Conservation (phyloP, 306 rosid genomes). For the Fragaria vesca region DNA sequence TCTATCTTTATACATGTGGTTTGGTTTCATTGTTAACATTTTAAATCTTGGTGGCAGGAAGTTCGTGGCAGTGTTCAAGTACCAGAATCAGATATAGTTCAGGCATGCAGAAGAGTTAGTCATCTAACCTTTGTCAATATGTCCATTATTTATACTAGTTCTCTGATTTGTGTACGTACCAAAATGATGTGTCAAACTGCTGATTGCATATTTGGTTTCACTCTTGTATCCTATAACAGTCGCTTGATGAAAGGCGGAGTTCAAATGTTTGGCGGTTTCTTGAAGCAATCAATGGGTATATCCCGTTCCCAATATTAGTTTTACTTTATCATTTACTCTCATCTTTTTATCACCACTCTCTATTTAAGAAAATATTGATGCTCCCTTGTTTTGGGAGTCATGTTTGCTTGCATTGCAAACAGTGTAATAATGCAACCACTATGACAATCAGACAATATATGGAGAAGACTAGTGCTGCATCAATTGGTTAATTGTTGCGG, state of each 20-base stretch:
- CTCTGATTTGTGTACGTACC: not conserved
- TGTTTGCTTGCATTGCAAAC: not conserved
- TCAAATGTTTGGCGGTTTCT: conserved; percentile 87
- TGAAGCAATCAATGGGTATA: conserved; percentile 87
- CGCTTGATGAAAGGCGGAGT: conserved; percentile 81
- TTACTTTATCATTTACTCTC: not conserved
- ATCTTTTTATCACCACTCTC: not conserved
- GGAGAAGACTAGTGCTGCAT: not conserved
- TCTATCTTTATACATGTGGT: conserved; percentile 11
- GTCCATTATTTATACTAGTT: not conserved
- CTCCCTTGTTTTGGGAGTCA: conserved; percentile 1
- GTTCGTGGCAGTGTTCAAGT: conserved; percentile 64
- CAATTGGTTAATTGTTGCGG: not conserved
- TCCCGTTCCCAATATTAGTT: conserved; percentile 3
- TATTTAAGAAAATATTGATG: not conserved
- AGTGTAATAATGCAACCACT: not conserved
- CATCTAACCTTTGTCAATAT: conserved; percentile 1
- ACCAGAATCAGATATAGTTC: conserved; percentile 76
- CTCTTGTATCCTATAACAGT: conserved; percentile 46
- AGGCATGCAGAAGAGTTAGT: conserved; percentile 91
- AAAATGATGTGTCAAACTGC: conserved; percentile 18
- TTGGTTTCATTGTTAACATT: conserved; percentile 24
- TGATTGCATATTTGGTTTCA: conserved; percentile 28
- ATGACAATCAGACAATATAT: not conserved
- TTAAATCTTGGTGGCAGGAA: conserved; percentile 54